These are phyloP conservation scores for Ambrosia trifida DNA, from an alignment of 129 eudicot species.

Conservation along the genomic window DNA sequence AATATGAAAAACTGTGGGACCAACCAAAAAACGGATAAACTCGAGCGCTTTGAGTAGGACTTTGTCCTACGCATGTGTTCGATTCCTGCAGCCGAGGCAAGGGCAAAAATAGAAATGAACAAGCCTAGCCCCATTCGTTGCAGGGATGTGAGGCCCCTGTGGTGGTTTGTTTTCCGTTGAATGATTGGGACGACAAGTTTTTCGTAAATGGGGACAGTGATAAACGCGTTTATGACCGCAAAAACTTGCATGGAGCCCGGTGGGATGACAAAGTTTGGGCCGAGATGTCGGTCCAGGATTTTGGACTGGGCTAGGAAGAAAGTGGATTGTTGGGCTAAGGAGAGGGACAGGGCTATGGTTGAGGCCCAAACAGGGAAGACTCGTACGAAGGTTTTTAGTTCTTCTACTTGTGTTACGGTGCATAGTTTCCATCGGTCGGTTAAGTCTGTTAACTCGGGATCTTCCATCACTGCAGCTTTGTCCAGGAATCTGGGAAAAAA, in stretches of 20 bases:
- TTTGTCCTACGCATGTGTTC: conserved; percentile 54
- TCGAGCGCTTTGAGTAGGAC: conserved; percentile 17
- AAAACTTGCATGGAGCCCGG: conserved; percentile 70
- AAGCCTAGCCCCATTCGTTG: conserved; percentile 84
- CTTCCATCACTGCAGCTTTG: conserved; percentile 63
- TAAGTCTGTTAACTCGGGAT: conserved; percentile 43
- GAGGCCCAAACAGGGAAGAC: conserved; percentile 82
- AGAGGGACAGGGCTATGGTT: conserved; percentile 80
- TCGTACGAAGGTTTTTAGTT: conserved; percentile 68
- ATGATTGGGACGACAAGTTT: conserved; percentile 51
- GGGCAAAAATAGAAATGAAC: conserved; percentile 61
- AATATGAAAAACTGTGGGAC: conserved; percentile 75
- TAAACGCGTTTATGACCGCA: conserved; percentile 58
- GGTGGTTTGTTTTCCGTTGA: conserved; percentile 56
- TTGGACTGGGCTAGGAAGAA: conserved; percentile 73
- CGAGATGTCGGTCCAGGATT: conserved; percentile 52
- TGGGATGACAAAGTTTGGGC: conserved; percentile 60
- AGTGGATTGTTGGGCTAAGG: conserved; percentile 78
- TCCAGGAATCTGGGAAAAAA: conserved; percentile 56
- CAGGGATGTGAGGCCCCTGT: conserved; percentile 67
- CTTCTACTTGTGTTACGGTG: conserved; percentile 87
- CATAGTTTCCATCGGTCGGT: conserved; percentile 67
- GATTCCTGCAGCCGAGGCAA: conserved; percentile 52
- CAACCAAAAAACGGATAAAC: conserved; percentile 61
- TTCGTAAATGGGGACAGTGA: conserved; percentile 77